Conservation (phyloP, 1,139 yeast genomes). For the Pneumocystis carinii region DNA sequence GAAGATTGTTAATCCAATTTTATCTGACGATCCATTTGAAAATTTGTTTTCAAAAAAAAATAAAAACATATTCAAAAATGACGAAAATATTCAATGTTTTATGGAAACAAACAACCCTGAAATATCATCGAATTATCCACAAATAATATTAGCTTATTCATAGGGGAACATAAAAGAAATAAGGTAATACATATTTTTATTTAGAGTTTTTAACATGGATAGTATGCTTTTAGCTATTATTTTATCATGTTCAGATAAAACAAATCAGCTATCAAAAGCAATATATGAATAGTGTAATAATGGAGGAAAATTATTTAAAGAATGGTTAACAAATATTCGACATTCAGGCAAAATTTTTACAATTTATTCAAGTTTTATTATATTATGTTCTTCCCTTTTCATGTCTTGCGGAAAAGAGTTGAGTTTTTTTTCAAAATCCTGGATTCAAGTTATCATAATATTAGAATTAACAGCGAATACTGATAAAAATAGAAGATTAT, state of each 20-base stretch:
- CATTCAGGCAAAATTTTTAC: constrained; percentile 90
- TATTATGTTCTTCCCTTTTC: constrained; percentile 43
- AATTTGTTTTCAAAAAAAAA: not conserved
- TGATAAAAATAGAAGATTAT: constrained; percentile 29
- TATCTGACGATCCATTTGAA: not conserved
- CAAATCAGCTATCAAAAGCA: not conserved
- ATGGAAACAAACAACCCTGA: not conserved
- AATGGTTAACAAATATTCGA: constrained; percentile 56
- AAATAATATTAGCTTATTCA: not conserved
- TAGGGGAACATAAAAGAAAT: not conserved
- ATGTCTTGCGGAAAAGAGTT: constrained; percentile 20
- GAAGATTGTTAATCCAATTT: not conserved
- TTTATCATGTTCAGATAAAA: not conserved
- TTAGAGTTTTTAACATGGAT: not conserved
- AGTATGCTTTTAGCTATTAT: not conserved
- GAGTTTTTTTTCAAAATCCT: constrained; percentile 30
- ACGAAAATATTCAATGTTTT: not conserved
- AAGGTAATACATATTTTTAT: not conserved
- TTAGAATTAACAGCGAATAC: not conserved
- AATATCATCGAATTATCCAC: not conserved
- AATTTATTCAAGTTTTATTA: constrained; percentile 61
- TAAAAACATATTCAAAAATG: not conserved
- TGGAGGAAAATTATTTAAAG: constrained; percentile 40
- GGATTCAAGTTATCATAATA: constrained; percentile 30
- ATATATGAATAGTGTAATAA: not conserved